Percentiles rank a stretch among this genome's conserved stretches.
Conservation (phyloP, 331 rosid genomes). For the Malus hybrid region DNA sequence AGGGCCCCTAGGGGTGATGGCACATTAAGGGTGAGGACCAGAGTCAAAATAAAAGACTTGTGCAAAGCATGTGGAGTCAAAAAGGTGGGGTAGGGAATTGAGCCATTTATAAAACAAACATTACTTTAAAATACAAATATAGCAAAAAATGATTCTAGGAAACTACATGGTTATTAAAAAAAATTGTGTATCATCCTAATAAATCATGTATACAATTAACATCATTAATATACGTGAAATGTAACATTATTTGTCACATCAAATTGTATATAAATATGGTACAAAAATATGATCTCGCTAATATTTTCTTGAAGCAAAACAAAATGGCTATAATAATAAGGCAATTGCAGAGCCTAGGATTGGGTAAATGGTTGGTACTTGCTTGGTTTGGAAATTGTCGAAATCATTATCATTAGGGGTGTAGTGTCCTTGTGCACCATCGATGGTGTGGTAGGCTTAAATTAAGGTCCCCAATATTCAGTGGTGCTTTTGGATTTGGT, state of each 20-base stretch:
- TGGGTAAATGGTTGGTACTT: neutral
- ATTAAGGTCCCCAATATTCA: conserved; percentile 19
- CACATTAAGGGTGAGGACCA: neutral
- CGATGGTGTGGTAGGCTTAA: conserved; percentile 43
- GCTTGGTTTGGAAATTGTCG: conserved; percentile 26
- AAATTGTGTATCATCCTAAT: no score
- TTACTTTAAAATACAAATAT: neutral
- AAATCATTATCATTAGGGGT: conserved; percentile 5
- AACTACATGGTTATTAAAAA: no score
- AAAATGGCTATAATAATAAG: no score
- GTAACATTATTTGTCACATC: no score
- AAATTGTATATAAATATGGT: no score
- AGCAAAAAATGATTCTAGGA: neutral
- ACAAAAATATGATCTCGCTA: no score
- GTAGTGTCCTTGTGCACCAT: conserved; percentile 25
- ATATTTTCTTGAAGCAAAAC: neutral
- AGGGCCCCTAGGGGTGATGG: neutral
- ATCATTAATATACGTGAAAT: no score
- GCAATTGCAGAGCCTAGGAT: neutral
- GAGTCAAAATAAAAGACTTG: conserved; percentile 24
- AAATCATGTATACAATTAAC: no score
- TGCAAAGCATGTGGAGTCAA: conserved; percentile 6
- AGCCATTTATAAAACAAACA: neutral
- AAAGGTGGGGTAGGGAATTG: neutral
- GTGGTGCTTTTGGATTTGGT: conserved; percentile 20